Base-by-base conservation (phyloP, 2,329 filamentous ascomycete species). In the Pseudogymnoascus sp. region DNA sequence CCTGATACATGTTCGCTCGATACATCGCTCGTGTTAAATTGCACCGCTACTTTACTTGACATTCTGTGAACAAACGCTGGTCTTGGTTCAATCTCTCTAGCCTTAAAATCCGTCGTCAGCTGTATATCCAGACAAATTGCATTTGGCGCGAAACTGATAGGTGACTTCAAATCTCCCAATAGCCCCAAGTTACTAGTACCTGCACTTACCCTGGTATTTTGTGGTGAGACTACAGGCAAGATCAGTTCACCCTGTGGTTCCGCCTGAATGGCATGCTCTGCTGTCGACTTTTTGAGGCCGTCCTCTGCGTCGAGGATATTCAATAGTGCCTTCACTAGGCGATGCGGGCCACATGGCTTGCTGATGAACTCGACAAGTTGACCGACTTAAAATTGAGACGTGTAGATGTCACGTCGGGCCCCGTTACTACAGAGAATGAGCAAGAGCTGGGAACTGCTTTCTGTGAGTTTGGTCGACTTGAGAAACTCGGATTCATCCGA, bases 271-370 rank as follows among this genome's bases (percentile, higher is more conserved):
- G 23, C 15, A 53, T 31, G n/a, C 1, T 31, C 15, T 46, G 10
- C 10, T 29, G n/a, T 35, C 4, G 59, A 35, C 29, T 23, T 26
- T 56, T 62, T 59, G 5, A 38, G 42, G 21, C 64, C 60, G 31
- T 67, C 65, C 64, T 68, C 66, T 3, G 65, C 44, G 56, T 70
- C 68, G 17, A 70, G 63, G 40, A 67, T 67, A 33, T 67, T 68
- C 29, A 70, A 59, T 23, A 70, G 61, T 6, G 67, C 67, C 61
- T 67, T 69, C n/a, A 67, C 65, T 7, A 70, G 68, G 10, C 68
- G 65, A 62, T 70, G 68, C 4, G 68, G 68, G 7, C 68, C 68
- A 38, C 65, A 69, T 7, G 67, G 68, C 50, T 67, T 70, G 63
- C 68, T 66, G 21, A 68, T 63, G 23, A 68, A 68, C 53, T 70